Conservation (phyloP, 164 flowering plant species). For the Aristolochia contorta region DNA sequence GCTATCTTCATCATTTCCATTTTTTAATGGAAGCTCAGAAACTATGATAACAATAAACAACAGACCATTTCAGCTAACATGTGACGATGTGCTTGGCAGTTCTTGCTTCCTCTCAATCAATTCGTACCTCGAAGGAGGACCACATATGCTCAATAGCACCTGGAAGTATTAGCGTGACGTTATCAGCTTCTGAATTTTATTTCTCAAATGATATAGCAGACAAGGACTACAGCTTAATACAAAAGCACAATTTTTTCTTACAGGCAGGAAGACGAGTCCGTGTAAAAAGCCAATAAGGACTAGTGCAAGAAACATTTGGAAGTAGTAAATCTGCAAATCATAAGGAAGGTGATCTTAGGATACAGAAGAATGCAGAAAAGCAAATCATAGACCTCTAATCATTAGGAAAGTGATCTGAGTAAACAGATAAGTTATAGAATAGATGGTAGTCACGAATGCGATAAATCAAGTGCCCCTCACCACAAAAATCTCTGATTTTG, state of each 20-base stretch:
- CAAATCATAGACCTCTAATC: no score
- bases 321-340: constrained; percentile 82
- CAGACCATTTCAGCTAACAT: neutral
- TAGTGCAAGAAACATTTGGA: constrained; percentile 87
- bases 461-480: constrained; percentile 23
- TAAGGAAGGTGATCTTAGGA: neutral
- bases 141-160: constrained; percentile 68
- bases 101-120: constrained; percentile 11
- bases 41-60: no score
- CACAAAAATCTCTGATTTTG: constrained; percentile 93
- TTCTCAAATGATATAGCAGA: neutral
- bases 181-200: no score
- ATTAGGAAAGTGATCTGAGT: neutral
- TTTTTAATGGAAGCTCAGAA: no score
- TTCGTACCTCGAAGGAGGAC: constrained; percentile 54
- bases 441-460: neutral
- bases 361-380: neutral
- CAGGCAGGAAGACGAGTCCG: constrained; percentile 84
- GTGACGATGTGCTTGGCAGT: neutral
- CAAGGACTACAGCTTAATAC: neutral
- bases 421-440: neutral
- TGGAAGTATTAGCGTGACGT: constrained; percentile 14
- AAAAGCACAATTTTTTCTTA: constrained; percentile 25
- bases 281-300: constrained; percentile 85
- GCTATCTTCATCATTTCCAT: no score